A percentile compares a stretch with the other conserved stretches of the same genome.
These are phyloP conservation scores for Neofusicoccum cordaticola DNA, from an alignment of 2,329 filamentous ascomycete genomes.

Conservation along the genomic window DNA sequence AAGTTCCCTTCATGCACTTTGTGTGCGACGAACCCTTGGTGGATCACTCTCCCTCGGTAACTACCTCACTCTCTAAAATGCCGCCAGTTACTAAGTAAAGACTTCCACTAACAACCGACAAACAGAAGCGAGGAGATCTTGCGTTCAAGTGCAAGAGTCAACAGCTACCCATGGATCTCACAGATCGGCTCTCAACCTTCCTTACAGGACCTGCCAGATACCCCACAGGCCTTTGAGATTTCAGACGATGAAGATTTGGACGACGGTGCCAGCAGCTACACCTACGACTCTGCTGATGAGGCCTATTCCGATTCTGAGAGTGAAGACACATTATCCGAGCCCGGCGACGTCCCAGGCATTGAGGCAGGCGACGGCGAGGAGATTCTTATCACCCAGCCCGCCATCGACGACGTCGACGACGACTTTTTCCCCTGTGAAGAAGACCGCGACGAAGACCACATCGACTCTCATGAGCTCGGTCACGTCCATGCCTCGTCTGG, in stretches of 20 bases:
- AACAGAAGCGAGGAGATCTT: slow-evolving; percentile 21
- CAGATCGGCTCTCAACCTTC: slow-evolving; percentile 36
- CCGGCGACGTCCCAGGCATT: slow-evolving; percentile 39
- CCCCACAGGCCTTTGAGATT: slow-evolving; percentile 46
- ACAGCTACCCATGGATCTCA: slow-evolving; percentile 34
- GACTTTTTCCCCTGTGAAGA: slow-evolving; percentile 77
- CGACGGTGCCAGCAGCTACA: slow-evolving; percentile 18
- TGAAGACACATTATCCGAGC: slow-evolving; percentile 44
- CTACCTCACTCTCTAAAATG: neutral
- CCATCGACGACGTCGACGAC: slow-evolving; percentile 79
- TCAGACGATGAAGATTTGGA: slow-evolving; percentile 52
- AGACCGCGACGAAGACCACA: slow-evolving; percentile 73
- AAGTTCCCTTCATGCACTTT: neutral
- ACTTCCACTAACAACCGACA: neutral
- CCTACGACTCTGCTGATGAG: slow-evolving; percentile 45
- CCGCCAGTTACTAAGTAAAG: neutral
- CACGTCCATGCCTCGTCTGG: slow-evolving; percentile 88
- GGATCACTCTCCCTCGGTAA: slow-evolving; percentile 6
- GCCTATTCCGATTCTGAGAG: slow-evolving; percentile 60
- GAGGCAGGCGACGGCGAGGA: slow-evolving; percentile 63
- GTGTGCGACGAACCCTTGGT: neutral
- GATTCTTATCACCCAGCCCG: slow-evolving; percentile 85
- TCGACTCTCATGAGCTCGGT: slow-evolving; percentile 77
- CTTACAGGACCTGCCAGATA: slow-evolving; percentile 28
- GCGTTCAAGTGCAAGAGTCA: slow-evolving; percentile 44